Base-by-base conservation (phyloP, 176 grass and related monocot species). In the Lolium rigidum region DNA sequence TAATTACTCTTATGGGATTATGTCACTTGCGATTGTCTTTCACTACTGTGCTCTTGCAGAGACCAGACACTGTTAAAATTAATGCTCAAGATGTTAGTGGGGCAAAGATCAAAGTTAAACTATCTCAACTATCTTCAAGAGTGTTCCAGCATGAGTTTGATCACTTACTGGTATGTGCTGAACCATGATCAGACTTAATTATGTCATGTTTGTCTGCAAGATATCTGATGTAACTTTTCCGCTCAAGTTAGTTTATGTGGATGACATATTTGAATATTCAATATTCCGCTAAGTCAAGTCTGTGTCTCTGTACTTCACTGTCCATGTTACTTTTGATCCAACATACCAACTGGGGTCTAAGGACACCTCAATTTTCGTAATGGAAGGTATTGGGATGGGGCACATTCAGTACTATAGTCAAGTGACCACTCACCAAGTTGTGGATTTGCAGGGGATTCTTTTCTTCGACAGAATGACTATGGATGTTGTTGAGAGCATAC, bases 111-210 rank as follows among this genome's bases (percentile, higher is more conserved):
- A 98, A 92, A 93, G 77, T 94, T 70, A 94, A 88, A 84, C 83
- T 98, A 69, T 94, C 92, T 28, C 88, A 92, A 76, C 81, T 98
- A 74, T 83, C 88, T 88, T 88, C 96, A 46, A 90, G 96, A 82
- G 81, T 98, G 79, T 95, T 98, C 78, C 96, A 98, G 85, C 96
- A 98, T 89, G 96, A 98, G 83, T 98, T 98, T 91, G 96, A 98
- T 91, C 96, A 98, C 86, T 87, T 98, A 79, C 85, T 88, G 91
- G 96, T 95, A 66, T 44, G 54, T 61, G 22, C 18, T 82, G 24
- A 86, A 76, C 82, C 52, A 50, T 82, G 84, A 59, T 92, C 57
- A 71, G 86, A 91, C 35, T 90, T 80, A 90, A 89, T 86, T 71
- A 84, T 95, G 39, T 87, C 83, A 44, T 81, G 71, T 76, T 59